Evolutionary conservation across 495 filamentous ascomycete species (phyloP).

Genomic region (Aspergillus sclerotiicarbonarius): DNA sequence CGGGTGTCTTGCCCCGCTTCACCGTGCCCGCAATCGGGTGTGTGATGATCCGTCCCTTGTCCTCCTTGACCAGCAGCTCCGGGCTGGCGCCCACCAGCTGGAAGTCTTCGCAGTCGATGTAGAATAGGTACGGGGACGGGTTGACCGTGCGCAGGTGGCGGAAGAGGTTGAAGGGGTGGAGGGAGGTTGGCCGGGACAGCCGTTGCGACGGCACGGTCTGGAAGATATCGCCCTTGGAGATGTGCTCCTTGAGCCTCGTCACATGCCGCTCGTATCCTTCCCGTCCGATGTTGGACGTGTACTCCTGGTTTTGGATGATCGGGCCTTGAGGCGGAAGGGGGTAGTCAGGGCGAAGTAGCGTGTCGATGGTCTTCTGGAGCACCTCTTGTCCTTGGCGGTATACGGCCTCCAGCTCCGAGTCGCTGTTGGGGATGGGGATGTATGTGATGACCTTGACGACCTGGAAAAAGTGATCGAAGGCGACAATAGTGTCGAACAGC

Average conservation of each 20-base stretch:
- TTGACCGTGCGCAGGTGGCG: slow-evolving; percentile 93
- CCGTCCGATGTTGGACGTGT: slow-evolving; percentile 90
- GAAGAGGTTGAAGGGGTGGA: slow-evolving; percentile 99
- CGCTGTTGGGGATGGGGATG: slow-evolving; percentile 52
- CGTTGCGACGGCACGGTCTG: slow-evolving; percentile 95
- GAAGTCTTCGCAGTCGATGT: slow-evolving; percentile 84
- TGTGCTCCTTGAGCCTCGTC: slow-evolving; percentile 76
- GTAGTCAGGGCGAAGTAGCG: slow-evolving; percentile 67
- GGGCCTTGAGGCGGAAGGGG: slow-evolving; percentile 75
- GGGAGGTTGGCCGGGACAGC: slow-evolving; percentile 78
- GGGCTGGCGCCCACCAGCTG: slow-evolving; percentile 94
- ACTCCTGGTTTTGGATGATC: slow-evolving; percentile 69
- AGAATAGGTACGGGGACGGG: slow-evolving; percentile 96
- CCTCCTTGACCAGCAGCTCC: slow-evolving; percentile 88
- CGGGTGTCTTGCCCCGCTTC: slow-evolving; percentile 72
- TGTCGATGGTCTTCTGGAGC: slow-evolving; percentile 64
- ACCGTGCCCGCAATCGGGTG: slow-evolving; percentile 97
- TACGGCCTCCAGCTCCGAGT: slow-evolving; percentile 50
- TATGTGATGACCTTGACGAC: slow-evolving; percentile 91
- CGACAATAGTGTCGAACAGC: slow-evolving; percentile 93
- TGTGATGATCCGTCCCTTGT: slow-evolving; percentile 84
- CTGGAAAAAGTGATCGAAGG: slow-evolving; percentile 93
- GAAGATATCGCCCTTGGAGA: slow-evolving; percentile 89
- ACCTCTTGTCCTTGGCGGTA: slow-evolving; percentile 64
- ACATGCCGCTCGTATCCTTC: slow-evolving; percentile 88